Evolutionary conservation across 2,329 filamentous ascomycete species (phyloP), one percentile per base, ranked within the genome.

Genomic region (Microsporum ferrugineum): DNA sequence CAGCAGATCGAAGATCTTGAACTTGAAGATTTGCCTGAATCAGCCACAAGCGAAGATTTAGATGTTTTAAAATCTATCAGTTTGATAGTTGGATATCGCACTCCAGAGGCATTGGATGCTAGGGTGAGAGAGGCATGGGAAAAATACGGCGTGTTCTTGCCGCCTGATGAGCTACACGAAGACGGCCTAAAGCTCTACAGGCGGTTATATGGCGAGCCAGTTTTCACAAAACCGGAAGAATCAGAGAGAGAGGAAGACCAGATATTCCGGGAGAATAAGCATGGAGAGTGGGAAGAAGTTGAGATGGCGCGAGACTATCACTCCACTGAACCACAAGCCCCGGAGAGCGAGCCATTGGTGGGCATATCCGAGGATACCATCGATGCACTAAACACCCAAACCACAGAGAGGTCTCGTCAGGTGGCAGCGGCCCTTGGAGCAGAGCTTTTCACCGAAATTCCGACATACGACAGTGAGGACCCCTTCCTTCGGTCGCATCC

Each of bases 151-250:
- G 86, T 94, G 68, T 85, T 81, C 0, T 74, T 96, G 29, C 91
- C 91, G 0, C 82, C 84, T 36, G 85, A 81, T 38, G 84, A 89
- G 67, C 73, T 96, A 58, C 84, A 79, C 38, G 78, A 80, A 0
- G 82, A 87, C 59, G 91, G 96, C 71, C 85, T 87, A 68, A 77
- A 76, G 56, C 76, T 95, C 0, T 96, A 95, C 72, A 84, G 88
- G 69, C 81, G 90, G 65, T 76, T 95, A 14, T 96, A 94, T 71
- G 92, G 91, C 1, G 79, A 85, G 38, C 89, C 91, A 1, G 71
- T 59, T 41, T 41, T 57, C 23, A 57, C 55, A 4, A 57, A 57
- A 29, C 36, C 23, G 36, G 55, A 29, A 14, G 70, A 67, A 12
- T n/a, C 39, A 43, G 69, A 72, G 36, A 67, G 65, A 6, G 68